Evolutionary conservation across 331 rosid genomes (phyloP).

Genomic region (Malus hybrid): DNA sequence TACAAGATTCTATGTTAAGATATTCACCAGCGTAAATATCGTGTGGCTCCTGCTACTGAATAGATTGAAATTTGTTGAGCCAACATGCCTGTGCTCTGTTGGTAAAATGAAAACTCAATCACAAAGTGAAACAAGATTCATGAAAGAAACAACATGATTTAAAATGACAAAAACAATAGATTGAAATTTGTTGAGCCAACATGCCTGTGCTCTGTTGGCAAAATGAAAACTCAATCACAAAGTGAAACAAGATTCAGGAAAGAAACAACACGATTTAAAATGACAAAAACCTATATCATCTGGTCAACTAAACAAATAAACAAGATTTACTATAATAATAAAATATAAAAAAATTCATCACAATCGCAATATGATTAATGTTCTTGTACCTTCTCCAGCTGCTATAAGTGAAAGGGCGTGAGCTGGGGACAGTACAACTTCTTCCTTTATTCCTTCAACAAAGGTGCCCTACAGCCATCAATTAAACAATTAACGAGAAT

Average conservation of each 20-base stretch:
- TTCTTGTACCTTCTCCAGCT: conserved; percentile 89
- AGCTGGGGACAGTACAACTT: conserved; percentile 98
- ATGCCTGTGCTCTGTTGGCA: conserved; percentile 86
- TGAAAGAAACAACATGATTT: background rate
- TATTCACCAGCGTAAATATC: conserved; percentile 81
- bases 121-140: conserved; percentile 11
- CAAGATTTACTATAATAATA: background rate
- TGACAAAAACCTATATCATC: background rate
- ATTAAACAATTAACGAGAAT: conserved; percentile 18
- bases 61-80: conserved; percentile 92
- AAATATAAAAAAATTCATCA: background rate
- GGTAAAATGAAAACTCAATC: conserved; percentile 8
- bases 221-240: conserved; percentile 7
- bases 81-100: conserved; percentile 98
- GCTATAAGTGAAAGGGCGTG: conserved; percentile 97
- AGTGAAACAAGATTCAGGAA: conserved; percentile 4
- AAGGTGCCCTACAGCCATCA: conserved; percentile 68
- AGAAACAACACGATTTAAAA: background rate
- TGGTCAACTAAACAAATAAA: background rate
- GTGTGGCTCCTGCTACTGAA: conserved; percentile 99
- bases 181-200: conserved; percentile 84
- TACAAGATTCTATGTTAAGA: conserved; percentile 17
- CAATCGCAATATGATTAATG: background rate
- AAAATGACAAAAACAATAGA: background rate
- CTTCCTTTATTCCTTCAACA: conserved; percentile 98